A percentile compares a stretch with the other conserved stretches of the same genome.
These are phyloP conservation scores for Xenosphaeropsis pyriputrescens DNA, from an alignment of 2,329 filamentous ascomycete species.

Conservation along the genomic window DNA sequence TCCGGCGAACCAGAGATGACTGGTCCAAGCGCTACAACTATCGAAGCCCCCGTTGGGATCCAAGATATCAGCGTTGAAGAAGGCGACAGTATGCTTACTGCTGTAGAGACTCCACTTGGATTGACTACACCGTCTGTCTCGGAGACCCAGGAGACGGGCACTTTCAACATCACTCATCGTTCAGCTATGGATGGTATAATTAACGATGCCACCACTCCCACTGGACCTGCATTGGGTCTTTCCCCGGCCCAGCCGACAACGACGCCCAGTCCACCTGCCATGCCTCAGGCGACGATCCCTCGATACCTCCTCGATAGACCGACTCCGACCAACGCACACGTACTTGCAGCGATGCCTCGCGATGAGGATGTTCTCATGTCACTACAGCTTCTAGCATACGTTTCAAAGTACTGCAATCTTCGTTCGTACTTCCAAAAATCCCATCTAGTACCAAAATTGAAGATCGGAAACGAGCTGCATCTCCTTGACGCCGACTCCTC, in stretches of 20 bases:
- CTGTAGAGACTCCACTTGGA: constrained; percentile 53
- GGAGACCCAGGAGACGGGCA: constrained; percentile 70
- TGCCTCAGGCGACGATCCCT: constrained; percentile 58
- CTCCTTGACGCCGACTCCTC: constrained; percentile 58
- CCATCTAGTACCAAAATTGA: constrained; percentile 81
- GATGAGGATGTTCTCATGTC: constrained; percentile 99
- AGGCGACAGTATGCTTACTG: constrained; percentile 62
- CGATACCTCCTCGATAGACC: constrained; percentile 65
- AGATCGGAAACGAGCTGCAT: constrained; percentile 74
- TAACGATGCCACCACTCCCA: constrained; percentile 52
- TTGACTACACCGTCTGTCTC: constrained; percentile 67
- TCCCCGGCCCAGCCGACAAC: constrained; percentile 49
- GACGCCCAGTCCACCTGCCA: constrained; percentile 60
- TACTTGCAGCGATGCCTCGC: constrained; percentile 82
- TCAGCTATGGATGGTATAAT: constrained; percentile 70
- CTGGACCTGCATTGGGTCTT: constrained; percentile 54
- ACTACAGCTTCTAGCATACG: constrained; percentile 87
- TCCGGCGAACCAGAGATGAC: constrained; percentile 62
- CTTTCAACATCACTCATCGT: constrained; percentile 88
- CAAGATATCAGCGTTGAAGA: constrained; percentile 68
- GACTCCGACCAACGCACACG: constrained; percentile 50
- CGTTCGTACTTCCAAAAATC: constrained; percentile 91
- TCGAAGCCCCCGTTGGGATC: constrained; percentile 72
- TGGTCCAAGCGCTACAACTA: constrained; percentile 58
- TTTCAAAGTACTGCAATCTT: constrained; percentile 96